Evolutionary conservation across 495 filamentous ascomycete species (phyloP).

Genomic region (Daldinia childiae): DNA sequence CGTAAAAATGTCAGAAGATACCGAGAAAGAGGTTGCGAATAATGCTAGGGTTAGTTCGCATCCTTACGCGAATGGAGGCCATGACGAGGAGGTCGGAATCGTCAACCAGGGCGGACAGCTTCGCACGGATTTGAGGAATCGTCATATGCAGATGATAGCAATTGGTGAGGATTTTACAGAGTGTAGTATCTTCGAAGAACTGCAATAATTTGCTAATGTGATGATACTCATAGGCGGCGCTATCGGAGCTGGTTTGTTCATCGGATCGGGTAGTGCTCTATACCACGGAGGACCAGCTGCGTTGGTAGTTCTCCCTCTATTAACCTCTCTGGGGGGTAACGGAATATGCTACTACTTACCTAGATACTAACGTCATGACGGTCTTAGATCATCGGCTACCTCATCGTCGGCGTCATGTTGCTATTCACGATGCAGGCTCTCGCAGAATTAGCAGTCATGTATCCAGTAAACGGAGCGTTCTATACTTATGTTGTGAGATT

Average conservation of each 20-base stretch:
- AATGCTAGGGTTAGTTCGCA: background rate
- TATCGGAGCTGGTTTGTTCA: slow-evolving; percentile 68
- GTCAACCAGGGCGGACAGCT: slow-evolving; percentile 41
- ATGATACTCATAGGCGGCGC: slow-evolving; percentile 53
- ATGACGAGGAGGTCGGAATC: slow-evolving; percentile 48
- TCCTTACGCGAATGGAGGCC: background rate
- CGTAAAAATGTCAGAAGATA: background rate
- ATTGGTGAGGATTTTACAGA: slow-evolving; percentile 60
- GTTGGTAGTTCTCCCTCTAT: slow-evolving; percentile 46
- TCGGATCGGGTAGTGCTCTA: slow-evolving; percentile 62
- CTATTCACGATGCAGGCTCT: slow-evolving; percentile 65
- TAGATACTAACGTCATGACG: background rate
- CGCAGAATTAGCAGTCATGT: slow-evolving; percentile 73
- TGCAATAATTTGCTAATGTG: slow-evolving; percentile 1
- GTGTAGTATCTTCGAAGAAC: background rate
- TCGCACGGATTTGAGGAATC: slow-evolving; percentile 49
- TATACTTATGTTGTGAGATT: slow-evolving; percentile 72
- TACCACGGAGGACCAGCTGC: slow-evolving; percentile 63
- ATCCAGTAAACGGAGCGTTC: slow-evolving; percentile 68
- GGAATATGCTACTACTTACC: background rate
- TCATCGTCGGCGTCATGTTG: slow-evolving; percentile 58
- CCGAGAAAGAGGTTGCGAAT: background rate
- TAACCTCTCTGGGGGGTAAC: background rate
- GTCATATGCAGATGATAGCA: slow-evolving; percentile 82
- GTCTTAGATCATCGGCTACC: slow-evolving; percentile 45